Evolutionary conservation across 164 flowering plant species (phyloP).

Genomic region (Magnolia officinalis): DNA sequence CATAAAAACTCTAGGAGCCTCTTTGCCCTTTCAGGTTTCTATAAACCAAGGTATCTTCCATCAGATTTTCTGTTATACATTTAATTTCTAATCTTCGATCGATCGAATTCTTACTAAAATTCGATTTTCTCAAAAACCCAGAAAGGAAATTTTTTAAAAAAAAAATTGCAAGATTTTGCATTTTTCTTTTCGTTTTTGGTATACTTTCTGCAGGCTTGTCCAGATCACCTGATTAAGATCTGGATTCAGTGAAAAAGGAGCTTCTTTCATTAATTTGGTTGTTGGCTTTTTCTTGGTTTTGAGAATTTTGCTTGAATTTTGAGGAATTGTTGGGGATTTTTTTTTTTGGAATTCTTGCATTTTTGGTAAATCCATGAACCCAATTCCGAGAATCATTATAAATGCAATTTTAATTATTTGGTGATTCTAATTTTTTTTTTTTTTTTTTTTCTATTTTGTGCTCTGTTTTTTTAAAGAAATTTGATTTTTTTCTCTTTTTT

Average conservation of each 20-base stretch:
- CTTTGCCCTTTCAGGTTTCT: background rate
- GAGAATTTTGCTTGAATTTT: background rate
- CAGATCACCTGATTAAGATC: background rate
- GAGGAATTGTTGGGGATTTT: background rate
- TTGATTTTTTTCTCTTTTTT: too few relatives aligned
- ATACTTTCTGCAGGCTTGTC: background rate
- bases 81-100: background rate
- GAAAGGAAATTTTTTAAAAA: background rate
- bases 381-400: background rate
- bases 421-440: background rate
- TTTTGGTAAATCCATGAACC: background rate
- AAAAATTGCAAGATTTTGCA: too few relatives aligned
- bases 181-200: background rate
- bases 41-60: background rate
- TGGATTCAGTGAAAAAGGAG: background rate
- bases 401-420: background rate
- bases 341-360: too few relatives aligned
- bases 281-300: background rate
- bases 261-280: background rate
- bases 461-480: background rate
- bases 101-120: background rate
- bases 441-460: background rate
- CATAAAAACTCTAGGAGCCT: background rate
- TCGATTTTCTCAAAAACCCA: background rate
- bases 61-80: background rate